These are phyloP conservation scores for Apostasia ramifera DNA, from an alignment of 106 monocot species.

Conservation along the genomic window DNA sequence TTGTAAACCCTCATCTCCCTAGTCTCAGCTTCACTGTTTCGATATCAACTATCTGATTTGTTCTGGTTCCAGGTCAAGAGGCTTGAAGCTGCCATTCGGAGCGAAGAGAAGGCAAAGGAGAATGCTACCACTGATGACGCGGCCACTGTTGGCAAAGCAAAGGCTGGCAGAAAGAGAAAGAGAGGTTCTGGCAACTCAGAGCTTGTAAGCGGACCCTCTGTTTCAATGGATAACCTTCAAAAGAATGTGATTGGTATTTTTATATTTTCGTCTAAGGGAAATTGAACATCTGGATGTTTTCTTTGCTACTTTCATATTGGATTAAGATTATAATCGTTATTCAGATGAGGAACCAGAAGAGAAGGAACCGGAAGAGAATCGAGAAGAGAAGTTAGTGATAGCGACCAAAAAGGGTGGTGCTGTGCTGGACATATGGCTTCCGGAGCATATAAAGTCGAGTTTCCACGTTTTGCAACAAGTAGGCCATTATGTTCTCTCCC, in stretches of 20 bases:
- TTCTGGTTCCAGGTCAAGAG: slow-evolving; percentile 34
- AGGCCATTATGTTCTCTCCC: neutral
- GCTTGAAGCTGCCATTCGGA: slow-evolving; percentile 37
- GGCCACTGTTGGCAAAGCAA: neutral
- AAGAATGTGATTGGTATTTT: neutral
- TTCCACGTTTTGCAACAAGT: slow-evolving; percentile 84
- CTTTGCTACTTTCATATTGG: too few species aligned
- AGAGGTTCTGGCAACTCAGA: slow-evolving; percentile 7
- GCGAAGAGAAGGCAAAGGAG: slow-evolving; percentile 32
- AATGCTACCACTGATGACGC: neutral
- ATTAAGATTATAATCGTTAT: slow-evolving; percentile 2
- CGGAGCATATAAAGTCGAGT: slow-evolving; percentile 53
- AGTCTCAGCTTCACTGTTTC: slow-evolving; percentile 6
- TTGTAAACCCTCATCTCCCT: slow-evolving; percentile 23
- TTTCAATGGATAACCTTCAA: neutral
- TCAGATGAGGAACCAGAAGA: slow-evolving; percentile 12
- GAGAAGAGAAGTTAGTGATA: slow-evolving; percentile 61
- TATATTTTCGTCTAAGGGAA: neutral
- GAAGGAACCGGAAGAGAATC: slow-evolving; percentile 16
- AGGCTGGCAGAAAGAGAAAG: slow-evolving; percentile 25
- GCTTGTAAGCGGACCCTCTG: too few species aligned
- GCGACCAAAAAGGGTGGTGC: slow-evolving; percentile 72
- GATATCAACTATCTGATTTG: neutral
- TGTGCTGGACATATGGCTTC: slow-evolving; percentile 71
- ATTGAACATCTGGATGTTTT: too few species aligned